These are phyloP conservation scores for Xylaria sp. DNA, from an alignment of 2,329 filamentous ascomycete genomes.

Conservation along the genomic window DNA sequence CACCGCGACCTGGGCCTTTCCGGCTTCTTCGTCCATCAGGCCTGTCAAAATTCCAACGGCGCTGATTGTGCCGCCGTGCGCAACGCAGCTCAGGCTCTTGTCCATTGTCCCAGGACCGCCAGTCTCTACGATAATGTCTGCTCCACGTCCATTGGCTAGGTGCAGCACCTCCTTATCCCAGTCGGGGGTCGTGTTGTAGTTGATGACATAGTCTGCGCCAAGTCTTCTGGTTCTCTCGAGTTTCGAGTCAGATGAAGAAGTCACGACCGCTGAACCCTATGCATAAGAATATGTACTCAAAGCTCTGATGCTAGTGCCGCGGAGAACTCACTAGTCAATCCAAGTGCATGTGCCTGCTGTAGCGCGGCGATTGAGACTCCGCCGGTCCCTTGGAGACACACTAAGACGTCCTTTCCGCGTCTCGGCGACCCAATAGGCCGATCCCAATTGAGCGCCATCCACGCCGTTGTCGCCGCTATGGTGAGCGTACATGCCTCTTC, in stretches of 20 bases:
- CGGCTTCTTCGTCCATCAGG: background rate
- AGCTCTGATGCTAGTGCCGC: background rate
- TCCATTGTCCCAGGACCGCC: conserved; percentile 12
- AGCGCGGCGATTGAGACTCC: conserved; percentile 11
- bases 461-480: conserved; percentile 13
- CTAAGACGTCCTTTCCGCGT: background rate
- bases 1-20: background rate
- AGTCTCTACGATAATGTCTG: conserved; percentile 16
- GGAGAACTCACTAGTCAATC: conserved; percentile 12
- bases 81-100: conserved; percentile 11
- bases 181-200: background rate
- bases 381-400: conserved; percentile 4
- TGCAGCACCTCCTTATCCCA: conserved; percentile 11
- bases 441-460: conserved; percentile 23
- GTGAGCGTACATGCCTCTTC: conserved; percentile 19
- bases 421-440: conserved; percentile 9
- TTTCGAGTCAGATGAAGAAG: conserved; percentile 5
- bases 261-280: background rate
- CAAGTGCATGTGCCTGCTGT: conserved; percentile 19
- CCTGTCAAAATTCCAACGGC: conserved; percentile 8
- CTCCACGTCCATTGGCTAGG: background rate
- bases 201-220: background rate
- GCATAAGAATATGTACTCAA: background rate
- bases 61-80: conserved; percentile 7
- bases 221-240: background rate